Conservation (phyloP, 108 stramenopile species). For the Cyclostephanos tholiformis region DNA sequence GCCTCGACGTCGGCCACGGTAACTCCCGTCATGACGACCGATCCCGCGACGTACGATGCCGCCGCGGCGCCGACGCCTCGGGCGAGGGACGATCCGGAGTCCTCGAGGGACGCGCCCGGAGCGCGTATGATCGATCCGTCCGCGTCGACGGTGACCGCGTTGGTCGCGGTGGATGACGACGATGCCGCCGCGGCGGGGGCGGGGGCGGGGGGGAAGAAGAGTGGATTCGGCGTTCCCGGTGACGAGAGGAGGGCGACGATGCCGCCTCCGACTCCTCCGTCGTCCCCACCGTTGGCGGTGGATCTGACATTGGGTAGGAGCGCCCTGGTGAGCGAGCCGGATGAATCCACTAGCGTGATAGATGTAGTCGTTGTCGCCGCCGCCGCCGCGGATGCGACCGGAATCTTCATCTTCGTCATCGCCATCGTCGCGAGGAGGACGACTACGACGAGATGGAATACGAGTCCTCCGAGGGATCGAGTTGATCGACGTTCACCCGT, state of each 20-base stretch:
- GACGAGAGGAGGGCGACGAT: constrained; percentile 69
- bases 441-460: no score
- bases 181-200: neutral
- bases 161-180: neutral
- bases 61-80: constrained; percentile 60
- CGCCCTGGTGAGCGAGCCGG: constrained; percentile 56
- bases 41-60: constrained; percentile 57
- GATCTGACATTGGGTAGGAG: constrained; percentile 31
- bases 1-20: constrained; percentile 74
- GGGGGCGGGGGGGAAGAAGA: constrained; percentile 25
- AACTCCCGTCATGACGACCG: constrained; percentile 70
- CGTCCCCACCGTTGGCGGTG: constrained; percentile 11
- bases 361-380: neutral
- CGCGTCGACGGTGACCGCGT: constrained; percentile 10
- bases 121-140: constrained; percentile 33
- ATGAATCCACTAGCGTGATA: constrained; percentile 59
- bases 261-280: constrained; percentile 21
- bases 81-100: constrained; percentile 27
- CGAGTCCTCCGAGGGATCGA: no score
- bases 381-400: neutral
- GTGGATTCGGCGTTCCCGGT: constrained; percentile 55
- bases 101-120: constrained; percentile 67
- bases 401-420: no score
- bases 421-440: no score
- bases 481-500: no score